A percentile compares a stretch with the other conserved stretches of the same genome.
These are phyloP conservation scores for Diaporthe vaccinii DNA, from an alignment of 2,329 filamentous ascomycete genomes.

Conservation along the genomic window DNA sequence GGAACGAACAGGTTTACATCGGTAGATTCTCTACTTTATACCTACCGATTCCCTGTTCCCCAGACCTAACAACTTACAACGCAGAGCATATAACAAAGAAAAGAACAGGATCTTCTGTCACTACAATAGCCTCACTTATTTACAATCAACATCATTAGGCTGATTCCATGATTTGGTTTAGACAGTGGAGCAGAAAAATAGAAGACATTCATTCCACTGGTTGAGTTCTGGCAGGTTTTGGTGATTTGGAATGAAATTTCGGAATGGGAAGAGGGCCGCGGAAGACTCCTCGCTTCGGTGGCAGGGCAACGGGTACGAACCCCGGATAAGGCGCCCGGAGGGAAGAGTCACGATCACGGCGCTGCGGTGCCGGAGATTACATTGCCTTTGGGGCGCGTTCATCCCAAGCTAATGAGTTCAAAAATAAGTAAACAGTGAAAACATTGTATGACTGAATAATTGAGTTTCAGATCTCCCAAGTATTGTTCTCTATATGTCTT, in stretches of 20 bases:
- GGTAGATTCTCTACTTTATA: not conserved
- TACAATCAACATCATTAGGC: too few species aligned
- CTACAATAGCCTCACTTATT: not conserved
- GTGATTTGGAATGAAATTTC: not conserved
- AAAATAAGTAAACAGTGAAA: not conserved
- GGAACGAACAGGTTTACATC: not conserved
- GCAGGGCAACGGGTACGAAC: not conserved
- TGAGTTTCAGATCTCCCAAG: too few species aligned
- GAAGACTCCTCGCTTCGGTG: not conserved
- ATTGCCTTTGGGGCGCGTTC: not conserved
- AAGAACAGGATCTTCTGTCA: not conserved
- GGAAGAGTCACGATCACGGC: conserved; percentile 1
- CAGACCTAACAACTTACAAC: not conserved
- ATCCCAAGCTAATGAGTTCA: not conserved
- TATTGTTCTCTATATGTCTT: not conserved
- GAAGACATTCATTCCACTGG: too few species aligned
- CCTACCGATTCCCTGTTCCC: not conserved
- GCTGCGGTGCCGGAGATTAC: conserved; percentile 7
- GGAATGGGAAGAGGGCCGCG: not conserved
- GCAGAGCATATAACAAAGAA: not conserved
- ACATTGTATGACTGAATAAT: not conserved
- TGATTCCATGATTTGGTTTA: not conserved
- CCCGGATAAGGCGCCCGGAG: not conserved
- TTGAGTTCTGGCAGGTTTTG: not conserved
- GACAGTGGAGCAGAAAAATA: too few species aligned